These are phyloP conservation scores for Ligustrum vulgare DNA, from an alignment of 257 asterid species.

Conservation along the genomic window DNA sequence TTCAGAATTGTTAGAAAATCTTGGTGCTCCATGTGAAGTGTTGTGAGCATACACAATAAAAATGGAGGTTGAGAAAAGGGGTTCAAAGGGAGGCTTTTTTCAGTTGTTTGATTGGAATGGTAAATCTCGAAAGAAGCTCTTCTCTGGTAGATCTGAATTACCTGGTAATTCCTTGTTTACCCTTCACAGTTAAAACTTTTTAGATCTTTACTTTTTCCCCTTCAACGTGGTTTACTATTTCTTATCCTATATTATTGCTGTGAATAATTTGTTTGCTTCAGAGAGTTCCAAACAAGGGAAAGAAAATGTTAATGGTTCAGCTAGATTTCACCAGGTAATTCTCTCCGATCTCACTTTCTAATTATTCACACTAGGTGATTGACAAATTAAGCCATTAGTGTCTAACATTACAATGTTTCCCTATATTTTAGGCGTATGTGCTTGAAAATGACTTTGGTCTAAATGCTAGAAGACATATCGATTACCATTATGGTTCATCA, in stretches of 20 bases:
- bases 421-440: slow-evolving; percentile 42
- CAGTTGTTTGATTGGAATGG: slow-evolving; percentile 96
- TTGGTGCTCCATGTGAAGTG: slow-evolving; percentile 24
- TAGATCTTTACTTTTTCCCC: slow-evolving; percentile 5
- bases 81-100: slow-evolving; percentile 76
- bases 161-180: slow-evolving; percentile 53
- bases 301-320: slow-evolving; percentile 49
- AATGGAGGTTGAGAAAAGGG: slow-evolving; percentile 92
- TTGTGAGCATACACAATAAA: not conserved
- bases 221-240: slow-evolving; percentile 1
- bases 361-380: slow-evolving; percentile 11
- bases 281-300: slow-evolving; percentile 65
- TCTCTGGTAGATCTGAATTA: slow-evolving; percentile 68
- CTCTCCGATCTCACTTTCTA: slow-evolving; percentile 9
- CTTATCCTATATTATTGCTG: slow-evolving; percentile 13
- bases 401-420: slow-evolving; percentile 16
- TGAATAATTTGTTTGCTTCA: slow-evolving; percentile 25
- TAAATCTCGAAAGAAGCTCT: slow-evolving; percentile 89
- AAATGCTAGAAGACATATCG: slow-evolving; percentile 35
- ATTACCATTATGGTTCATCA: slow-evolving; percentile 57
- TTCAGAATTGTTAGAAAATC: slow-evolving; percentile 9
- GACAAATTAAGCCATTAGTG: slow-evolving; percentile 12
- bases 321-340: slow-evolving; percentile 59
- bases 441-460: slow-evolving; percentile 51
- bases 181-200: slow-evolving; percentile 4